Evolutionary conservation across 306 rosid species (phyloP).

Genomic region (Calophaca sinica): DNA sequence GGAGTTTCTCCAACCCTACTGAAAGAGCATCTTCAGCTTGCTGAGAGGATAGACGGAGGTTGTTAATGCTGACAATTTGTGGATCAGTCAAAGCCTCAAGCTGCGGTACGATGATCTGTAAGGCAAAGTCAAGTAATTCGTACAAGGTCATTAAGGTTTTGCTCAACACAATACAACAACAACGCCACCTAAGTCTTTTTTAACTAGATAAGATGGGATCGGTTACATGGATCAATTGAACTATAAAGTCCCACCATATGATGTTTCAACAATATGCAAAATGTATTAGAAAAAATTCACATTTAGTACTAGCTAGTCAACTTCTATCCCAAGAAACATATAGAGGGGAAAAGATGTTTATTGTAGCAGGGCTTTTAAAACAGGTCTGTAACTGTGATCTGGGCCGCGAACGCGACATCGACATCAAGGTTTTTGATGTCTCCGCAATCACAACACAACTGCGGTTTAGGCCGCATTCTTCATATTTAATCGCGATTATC

Average conservation of each 20-base stretch:
- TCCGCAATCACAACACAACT: too few relatives aligned
- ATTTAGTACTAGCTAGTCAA: background rate
- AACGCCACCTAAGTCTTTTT: background rate
- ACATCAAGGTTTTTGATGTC: too few relatives aligned
- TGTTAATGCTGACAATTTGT: slow-evolving; percentile 54
- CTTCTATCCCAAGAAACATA: background rate
- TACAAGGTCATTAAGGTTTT: background rate
- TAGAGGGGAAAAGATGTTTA: background rate
- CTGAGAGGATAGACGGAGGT: slow-evolving; percentile 66
- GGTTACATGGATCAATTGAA: too few relatives aligned
- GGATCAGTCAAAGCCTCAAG: slow-evolving; percentile 68
- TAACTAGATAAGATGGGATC: too few relatives aligned
- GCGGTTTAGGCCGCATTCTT: too few relatives aligned
- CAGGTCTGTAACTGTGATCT: too few relatives aligned
- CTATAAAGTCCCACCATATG: too few relatives aligned
- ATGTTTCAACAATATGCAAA: background rate
- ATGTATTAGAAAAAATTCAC: background rate
- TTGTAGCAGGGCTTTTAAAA: too few relatives aligned
- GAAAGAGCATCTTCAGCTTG: slow-evolving; percentile 94
- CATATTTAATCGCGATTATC: too few relatives aligned
- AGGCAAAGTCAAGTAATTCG: background rate
- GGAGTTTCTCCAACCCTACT: slow-evolving; percentile 82
- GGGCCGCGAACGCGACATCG: too few relatives aligned
- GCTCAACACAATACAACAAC: background rate
- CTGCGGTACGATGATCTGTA: slow-evolving; percentile 65